Base-by-base conservation (phyloP, 805 yeast genomes). In the Pichia occidentalis region DNA sequence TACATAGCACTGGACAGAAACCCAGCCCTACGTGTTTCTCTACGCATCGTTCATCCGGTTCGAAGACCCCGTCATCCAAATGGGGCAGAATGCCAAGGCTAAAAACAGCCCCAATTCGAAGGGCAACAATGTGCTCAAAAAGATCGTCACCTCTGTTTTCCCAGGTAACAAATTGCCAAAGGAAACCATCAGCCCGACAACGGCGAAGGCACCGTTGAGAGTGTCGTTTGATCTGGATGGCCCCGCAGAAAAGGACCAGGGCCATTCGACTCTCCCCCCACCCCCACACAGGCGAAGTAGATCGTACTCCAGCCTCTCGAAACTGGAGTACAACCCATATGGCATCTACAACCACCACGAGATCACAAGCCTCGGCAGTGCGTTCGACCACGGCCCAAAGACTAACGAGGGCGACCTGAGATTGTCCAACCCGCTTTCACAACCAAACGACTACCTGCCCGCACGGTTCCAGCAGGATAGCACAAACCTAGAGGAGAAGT, bases 401-500 rank as follows among this genome's bases (percentile, higher is more conserved):
- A 40, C 32, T 14, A 26, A 26, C 9, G 49, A 46, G 30, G 65
- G 67, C 29, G 67, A 67, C 20, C 61, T 73, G 16, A 57, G 73
- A 16, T 58, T 82, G 40, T 70, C 77, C 2, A 63, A 73, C 44
- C 86, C 90, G 1, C 70, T 79, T 11, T 71, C 69, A 10, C 71
- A 74, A 44, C 90, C 90, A 1, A 80, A 81, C 50, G 71, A 68
- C n/a, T 66, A 57, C 44, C 56, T 83, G 14, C 88, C 90, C 0
- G 61, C 53, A 0, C 71, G 67, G 4, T 61, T 73, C 44, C 64
- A 71, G 36, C 75, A 78, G 52, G 57, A 59, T 1, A 64, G 66
- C 37, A 59, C 66, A 3, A 66, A 68, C 29, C 57, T 83, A 34
- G 64, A 68, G 22, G 80, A 77, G 31, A 74, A 72, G 39, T 83